These are phyloP conservation scores for Candida germanica DNA, from an alignment of 805 yeast species.

Conservation along the genomic window DNA sequence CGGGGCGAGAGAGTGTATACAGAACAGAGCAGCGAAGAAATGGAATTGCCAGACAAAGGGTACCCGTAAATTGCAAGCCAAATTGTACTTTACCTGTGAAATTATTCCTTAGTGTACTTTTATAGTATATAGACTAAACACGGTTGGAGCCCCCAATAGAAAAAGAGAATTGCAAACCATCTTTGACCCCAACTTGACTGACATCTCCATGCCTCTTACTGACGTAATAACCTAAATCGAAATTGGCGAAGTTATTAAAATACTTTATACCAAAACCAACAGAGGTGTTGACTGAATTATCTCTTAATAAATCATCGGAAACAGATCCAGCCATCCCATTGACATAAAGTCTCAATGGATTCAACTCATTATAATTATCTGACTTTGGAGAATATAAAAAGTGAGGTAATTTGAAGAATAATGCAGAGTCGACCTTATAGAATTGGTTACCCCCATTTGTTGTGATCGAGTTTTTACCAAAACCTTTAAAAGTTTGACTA, in stretches of 20 bases:
- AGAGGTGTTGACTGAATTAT: conserved; percentile 21
- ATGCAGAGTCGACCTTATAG: conserved; percentile 52
- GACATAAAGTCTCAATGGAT: conserved; percentile 50
- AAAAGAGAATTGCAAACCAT: conserved; percentile 37
- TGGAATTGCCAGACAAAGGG: too few relatives aligned
- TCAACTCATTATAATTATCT: conserved; percentile 19
- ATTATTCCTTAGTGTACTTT: too few relatives aligned
- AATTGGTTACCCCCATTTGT: conserved; percentile 71
- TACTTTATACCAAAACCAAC: conserved; percentile 38
- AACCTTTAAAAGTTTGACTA: conserved; percentile 67
- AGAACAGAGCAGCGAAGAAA: too few relatives aligned
- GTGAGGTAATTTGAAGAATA: conserved; percentile 59
- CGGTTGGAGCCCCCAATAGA: conserved; percentile 36
- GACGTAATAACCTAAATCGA: conserved; percentile 39
- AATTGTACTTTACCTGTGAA: too few relatives aligned
- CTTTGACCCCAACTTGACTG: conserved; percentile 26
- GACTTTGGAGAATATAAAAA: conserved; percentile 23
- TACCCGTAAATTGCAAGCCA: too few relatives aligned
- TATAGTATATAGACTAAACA: too few relatives aligned
- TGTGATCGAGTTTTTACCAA: conserved; percentile 64
- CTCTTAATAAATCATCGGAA: conserved; percentile 23
- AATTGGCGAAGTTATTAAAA: conserved; percentile 37
- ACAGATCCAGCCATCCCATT: conserved; percentile 68
- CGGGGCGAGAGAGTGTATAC: too few relatives aligned
- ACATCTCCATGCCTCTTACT: conserved; percentile 20